Base-by-base conservation (phyloP, 2,329 filamentous ascomycete species). In the Aspergillus glaucus region DNA sequence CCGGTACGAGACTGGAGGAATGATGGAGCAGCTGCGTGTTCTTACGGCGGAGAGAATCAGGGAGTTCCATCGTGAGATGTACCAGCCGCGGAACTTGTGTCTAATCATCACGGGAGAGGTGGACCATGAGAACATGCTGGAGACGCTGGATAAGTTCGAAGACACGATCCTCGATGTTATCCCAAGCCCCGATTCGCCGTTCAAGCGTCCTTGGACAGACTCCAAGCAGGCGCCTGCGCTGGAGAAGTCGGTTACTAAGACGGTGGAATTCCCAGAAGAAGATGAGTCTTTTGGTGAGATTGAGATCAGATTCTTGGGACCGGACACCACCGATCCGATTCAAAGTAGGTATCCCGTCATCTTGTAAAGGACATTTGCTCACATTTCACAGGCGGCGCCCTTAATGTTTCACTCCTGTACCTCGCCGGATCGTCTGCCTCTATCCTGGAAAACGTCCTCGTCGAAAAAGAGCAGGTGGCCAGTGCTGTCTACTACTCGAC, bases 51-150 rank as follows among this genome's bases (percentile, higher is more conserved):
- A 96, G 46, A 84, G 90, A 36, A 98, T 98, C 56, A 85, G 93
- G n/a, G 82, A 85, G 50, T 98, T 97, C 62, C 93, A 98, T 68
- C 84, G 84, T 53, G 87, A 91, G 55, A 97, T 98, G 92, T 98
- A 98, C 63, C 92, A 97, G 66, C 93, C 93, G 3, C 92, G 91
- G 65, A 98, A 98, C 62, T 75, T 98, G 51, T 94, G 91, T 55
- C 74, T 98, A 24, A 81, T 96, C 22, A 83, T 98, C 50, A 86
- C 94, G n/a, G 93, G 93, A 40, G 90, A 96, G 67, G 82, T 95
- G 1, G 84, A 96, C 62, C 88, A 96, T 63, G 73, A 80, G 0
- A 79, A 94, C 60, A 78, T 98, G 50, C 73, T 97, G 19, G 72
- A 85, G 28, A 89, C 94, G 43, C 73, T 98, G 30, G 88, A 95